A percentile compares a stretch with the other conserved stretches of the same genome.
These are phyloP conservation scores for Penicillium sp. DNA, from an alignment of 2,329 filamentous ascomycete species.

Conservation along the genomic window DNA sequence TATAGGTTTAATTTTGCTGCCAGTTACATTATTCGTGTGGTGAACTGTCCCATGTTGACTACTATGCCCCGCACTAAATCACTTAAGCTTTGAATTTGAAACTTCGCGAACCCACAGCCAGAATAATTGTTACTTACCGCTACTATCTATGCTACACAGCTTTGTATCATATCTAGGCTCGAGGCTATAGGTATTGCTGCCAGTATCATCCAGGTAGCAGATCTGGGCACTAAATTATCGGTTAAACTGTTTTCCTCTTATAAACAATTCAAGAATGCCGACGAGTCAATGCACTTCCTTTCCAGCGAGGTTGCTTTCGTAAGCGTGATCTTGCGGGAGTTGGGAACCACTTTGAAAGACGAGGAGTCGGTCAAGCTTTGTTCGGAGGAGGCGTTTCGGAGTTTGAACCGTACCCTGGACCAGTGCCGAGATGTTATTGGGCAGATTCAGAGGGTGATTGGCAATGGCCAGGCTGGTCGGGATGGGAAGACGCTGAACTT, in stretches of 20 bases:
- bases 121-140: too few relatives aligned
- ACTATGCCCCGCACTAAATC: too few relatives aligned
- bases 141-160: too few relatives aligned
- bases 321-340: constrained; percentile 33
- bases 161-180: constrained; percentile 4
- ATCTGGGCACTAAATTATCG: constrained; percentile 31
- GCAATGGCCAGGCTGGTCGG: not conserved
- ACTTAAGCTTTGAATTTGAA: too few relatives aligned
- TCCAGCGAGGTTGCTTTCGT: constrained; percentile 36
- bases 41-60: too few relatives aligned
- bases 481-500: not conserved
- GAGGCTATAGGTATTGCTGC: constrained; percentile 31
- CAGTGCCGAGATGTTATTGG: constrained; percentile 32
- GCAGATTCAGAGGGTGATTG: constrained; percentile 10
- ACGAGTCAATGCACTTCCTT: constrained; percentile 25
- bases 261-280: constrained; percentile 30
- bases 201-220: constrained; percentile 36
- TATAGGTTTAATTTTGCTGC: too few relatives aligned
- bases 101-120: too few relatives aligned
- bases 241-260: constrained; percentile 36
- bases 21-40: too few relatives aligned
- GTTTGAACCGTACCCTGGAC: constrained; percentile 1
- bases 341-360: constrained; percentile 30
- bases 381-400: constrained; percentile 17
- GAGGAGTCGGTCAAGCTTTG: constrained; percentile 27